These are phyloP conservation scores for Cicer bijugum DNA, from an alignment of 306 rosid species.

Conservation along the genomic window DNA sequence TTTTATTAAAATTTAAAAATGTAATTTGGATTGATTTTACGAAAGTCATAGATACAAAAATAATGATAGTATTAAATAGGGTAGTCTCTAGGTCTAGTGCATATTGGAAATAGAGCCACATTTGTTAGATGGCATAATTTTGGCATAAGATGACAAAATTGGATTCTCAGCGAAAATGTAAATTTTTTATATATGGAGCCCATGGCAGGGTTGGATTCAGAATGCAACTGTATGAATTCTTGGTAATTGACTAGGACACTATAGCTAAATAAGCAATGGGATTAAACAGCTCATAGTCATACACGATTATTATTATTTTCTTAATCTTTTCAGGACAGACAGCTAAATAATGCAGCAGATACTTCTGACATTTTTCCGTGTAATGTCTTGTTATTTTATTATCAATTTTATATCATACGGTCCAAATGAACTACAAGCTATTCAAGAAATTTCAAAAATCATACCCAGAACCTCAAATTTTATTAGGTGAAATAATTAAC, in stretches of 20 bases:
- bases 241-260: neutral
- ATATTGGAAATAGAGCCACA: slow-evolving; percentile 31
- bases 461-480: too few species aligned
- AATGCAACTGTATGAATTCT: slow-evolving; percentile 27
- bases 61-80: neutral
- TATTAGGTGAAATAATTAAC: too few species aligned
- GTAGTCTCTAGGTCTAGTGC: neutral
- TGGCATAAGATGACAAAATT: slow-evolving; percentile 36
- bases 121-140: neutral
- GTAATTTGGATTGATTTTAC: too few species aligned
- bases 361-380: slow-evolving; percentile 14
- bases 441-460: too few species aligned
- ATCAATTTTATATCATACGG: neutral
- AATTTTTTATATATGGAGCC: slow-evolving; percentile 36
- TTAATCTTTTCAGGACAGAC: neutral
- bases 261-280: neutral
- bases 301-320: neutral
- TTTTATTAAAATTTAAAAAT: too few species aligned
- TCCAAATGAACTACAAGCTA: too few species aligned
- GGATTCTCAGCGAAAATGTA: slow-evolving; percentile 15
- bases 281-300: slow-evolving; percentile 35
- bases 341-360: neutral
- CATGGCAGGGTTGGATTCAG: slow-evolving; percentile 34
- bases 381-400: neutral
- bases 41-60: neutral